These are phyloP conservation scores for Potentilla sterilis DNA, from an alignment of 306 rosid genomes.

Conservation along the genomic window DNA sequence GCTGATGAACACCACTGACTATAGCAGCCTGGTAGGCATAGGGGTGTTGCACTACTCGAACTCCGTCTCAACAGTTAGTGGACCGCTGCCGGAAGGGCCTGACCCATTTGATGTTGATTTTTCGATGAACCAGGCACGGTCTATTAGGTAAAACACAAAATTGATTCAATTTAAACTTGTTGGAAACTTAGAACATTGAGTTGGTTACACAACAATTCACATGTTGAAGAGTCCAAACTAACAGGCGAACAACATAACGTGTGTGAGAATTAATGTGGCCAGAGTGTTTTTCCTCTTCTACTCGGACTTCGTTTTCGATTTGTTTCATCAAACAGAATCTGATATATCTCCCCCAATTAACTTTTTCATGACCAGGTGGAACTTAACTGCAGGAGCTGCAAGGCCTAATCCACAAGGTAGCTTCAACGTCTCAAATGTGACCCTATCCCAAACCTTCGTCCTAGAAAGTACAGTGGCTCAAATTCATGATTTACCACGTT, in stretches of 20 bases:
- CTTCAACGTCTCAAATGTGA: slow-evolving; percentile 66
- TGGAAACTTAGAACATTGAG: no score
- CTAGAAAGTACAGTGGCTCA: slow-evolving; percentile 39
- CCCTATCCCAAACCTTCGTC: slow-evolving; percentile 60
- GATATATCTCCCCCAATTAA: neutral
- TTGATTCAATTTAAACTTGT: neutral
- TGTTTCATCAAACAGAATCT: neutral
- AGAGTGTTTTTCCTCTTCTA: neutral
- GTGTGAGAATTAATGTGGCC: neutral
- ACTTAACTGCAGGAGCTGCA: slow-evolving; percentile 79
- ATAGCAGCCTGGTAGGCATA: slow-evolving; percentile 38
- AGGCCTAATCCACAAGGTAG: slow-evolving; percentile 88
- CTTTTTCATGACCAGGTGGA: slow-evolving; percentile 53
- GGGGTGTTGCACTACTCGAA: slow-evolving; percentile 62
- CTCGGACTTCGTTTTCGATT: neutral
- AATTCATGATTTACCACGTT: slow-evolving; percentile 30
- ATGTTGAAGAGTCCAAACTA: neutral
- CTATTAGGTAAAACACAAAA: slow-evolving; percentile 50
- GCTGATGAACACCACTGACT: slow-evolving; percentile 24
- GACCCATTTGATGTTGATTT: slow-evolving; percentile 58
- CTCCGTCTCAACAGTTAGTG: slow-evolving; percentile 41
- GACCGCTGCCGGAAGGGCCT: slow-evolving; percentile 61
- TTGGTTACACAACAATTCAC: neutral
- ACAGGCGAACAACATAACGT: neutral
- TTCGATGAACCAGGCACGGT: slow-evolving; percentile 64